phyloP scores from a whole-genome alignment of 768 basidiomycete species.

The Panaeolus cyanescens region DNA sequence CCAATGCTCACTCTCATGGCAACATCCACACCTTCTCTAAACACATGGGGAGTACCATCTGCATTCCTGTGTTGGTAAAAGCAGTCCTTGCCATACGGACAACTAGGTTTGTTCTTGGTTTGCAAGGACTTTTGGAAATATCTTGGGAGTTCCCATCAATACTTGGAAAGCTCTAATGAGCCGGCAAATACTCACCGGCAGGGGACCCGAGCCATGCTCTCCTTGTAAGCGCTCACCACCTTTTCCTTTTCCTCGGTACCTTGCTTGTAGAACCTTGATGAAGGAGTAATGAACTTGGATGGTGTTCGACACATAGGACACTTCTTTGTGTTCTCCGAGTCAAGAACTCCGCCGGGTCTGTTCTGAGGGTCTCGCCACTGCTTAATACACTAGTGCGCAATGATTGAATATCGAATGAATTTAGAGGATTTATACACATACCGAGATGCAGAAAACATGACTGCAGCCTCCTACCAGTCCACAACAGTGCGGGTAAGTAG shows the following conservation, averaged over 20 bases:
- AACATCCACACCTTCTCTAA: conserved; percentile 53
- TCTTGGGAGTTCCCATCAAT: conserved; percentile 29
- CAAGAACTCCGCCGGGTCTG: conserved; percentile 50
- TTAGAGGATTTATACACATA: conserved; percentile 29
- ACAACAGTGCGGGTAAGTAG: not conserved
- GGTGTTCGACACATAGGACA: conserved; percentile 77
- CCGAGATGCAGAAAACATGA: conserved; percentile 77
- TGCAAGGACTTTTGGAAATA: conserved; percentile 61
- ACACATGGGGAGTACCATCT: conserved; percentile 65
- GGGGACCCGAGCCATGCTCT: conserved; percentile 69
- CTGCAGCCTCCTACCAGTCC: conserved; percentile 59
- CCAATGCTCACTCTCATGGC: conserved; percentile 49
- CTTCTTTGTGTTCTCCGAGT: conserved; percentile 66
- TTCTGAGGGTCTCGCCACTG: conserved; percentile 71
- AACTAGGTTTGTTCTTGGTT: conserved; percentile 48
- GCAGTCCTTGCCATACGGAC: conserved; percentile 81
- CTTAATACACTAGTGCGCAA: conserved; percentile 62
- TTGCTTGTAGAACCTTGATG: conserved; percentile 64
- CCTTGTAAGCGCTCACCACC: conserved; percentile 60
- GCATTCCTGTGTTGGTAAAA: conserved; percentile 73
- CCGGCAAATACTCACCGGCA: conserved; percentile 53
- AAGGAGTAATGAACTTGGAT: conserved; percentile 73
- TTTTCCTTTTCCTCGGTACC: conserved; percentile 53
- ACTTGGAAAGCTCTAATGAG: not conserved
- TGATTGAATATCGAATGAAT: conserved; percentile 1